Evolutionary conservation across 1,139 yeast genomes (phyloP).

Genomic region (Candida labiduridarum): DNA sequence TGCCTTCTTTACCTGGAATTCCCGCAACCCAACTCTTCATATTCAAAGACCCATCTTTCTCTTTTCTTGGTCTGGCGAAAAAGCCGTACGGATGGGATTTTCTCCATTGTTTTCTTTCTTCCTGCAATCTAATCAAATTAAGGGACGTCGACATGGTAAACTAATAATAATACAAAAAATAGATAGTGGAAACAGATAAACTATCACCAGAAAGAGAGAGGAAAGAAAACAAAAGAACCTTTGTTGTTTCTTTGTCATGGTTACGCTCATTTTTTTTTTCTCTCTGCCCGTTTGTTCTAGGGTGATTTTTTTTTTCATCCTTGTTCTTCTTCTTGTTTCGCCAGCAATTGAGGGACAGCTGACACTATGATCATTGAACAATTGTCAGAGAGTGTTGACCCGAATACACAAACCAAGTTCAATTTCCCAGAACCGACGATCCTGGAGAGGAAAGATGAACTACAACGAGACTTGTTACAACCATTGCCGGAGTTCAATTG

Average conservation of each 20-base stretch:
- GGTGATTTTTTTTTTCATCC: not conserved
- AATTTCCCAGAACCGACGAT: conserved; percentile 7
- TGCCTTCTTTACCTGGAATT: conserved; percentile 86
- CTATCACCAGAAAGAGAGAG: too few relatives aligned
- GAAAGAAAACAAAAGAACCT: too few relatives aligned
- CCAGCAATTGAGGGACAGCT: not conserved
- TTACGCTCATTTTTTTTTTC: not conserved
- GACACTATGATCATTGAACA: conserved; percentile 11
- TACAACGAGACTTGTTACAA: conserved; percentile 29
- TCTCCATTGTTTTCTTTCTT: conserved; percentile 95
- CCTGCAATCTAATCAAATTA: conserved; percentile 79
- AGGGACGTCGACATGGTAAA: conserved; percentile 39
- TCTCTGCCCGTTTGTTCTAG: not conserved
- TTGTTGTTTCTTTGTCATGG: not conserved
- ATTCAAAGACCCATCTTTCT: conserved; percentile 79
- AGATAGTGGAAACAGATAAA: not conserved
- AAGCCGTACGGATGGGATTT: conserved; percentile 98
- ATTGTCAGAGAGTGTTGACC: conserved; percentile 8
- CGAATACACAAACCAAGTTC: conserved; percentile 10
- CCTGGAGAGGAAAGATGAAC: conserved; percentile 11
- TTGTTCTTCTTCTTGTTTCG: not conserved
- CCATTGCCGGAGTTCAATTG: conserved; percentile 58
- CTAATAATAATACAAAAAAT: not conserved
- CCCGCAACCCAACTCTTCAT: conserved; percentile 92
- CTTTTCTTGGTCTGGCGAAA: conserved; percentile 84